phyloP scores from a whole-genome alignment of 257 asterid genomes.

The Solanum appendiculatum region DNA sequence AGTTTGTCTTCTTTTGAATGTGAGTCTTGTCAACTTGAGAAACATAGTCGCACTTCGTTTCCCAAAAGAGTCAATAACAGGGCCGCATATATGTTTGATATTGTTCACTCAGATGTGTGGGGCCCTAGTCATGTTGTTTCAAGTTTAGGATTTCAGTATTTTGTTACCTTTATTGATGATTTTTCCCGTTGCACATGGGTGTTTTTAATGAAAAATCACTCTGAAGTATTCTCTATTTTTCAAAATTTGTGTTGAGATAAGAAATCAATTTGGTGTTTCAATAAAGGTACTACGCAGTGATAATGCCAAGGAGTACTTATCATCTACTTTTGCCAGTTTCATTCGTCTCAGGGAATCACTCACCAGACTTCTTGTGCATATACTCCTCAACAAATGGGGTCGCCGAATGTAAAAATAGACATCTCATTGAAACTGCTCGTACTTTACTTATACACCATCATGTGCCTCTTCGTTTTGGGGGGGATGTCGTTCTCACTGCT shows the following conservation, averaged over 20 bases:
- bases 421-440: too few species aligned
- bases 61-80: background rate
- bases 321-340: background rate
- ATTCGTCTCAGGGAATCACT: background rate
- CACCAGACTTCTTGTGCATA: background rate
- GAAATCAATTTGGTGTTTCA: background rate
- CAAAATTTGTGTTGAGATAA: background rate
- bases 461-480: too few species aligned
- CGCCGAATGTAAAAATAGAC: too few species aligned
- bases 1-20: too few species aligned
- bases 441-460: too few species aligned
- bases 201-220: too few species aligned
- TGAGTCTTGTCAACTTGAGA: background rate
- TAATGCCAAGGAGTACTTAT: background rate
- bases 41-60: background rate
- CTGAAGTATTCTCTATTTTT: background rate
- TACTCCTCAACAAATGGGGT: too few species aligned
- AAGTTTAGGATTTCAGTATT: background rate
- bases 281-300: too few species aligned
- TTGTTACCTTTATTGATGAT: background rate
- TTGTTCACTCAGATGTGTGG: background rate
- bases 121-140: background rate
- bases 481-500: too few species aligned
- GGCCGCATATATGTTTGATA: background rate
- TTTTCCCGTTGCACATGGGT: background rate